Evolutionary conservation across 208 protist genomes (phyloP).

Genomic region (Trypanosoma mega): DNA sequence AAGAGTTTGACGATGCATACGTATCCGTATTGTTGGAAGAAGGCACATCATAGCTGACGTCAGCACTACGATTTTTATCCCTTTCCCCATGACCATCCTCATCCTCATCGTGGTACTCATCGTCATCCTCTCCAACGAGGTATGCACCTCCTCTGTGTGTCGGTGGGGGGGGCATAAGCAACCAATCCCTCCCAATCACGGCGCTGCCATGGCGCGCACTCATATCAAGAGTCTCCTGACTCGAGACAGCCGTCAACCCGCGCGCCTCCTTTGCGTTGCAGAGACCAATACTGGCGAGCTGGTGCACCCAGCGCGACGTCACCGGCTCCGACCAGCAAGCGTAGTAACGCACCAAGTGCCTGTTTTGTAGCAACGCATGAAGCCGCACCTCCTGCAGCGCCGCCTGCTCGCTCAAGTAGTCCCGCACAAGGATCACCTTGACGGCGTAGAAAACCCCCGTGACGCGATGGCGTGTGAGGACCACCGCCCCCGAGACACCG

Average conservation of each 20-base stretch:
- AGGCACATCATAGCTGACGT: too few species aligned
- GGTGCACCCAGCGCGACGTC: conserved; percentile 54
- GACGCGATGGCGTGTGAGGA: conserved; percentile 77
- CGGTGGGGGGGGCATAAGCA: neutral
- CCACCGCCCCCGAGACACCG: conserved; percentile 66
- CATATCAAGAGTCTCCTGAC: neutral
- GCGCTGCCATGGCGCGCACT: too few species aligned
- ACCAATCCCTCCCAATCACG: too few species aligned
- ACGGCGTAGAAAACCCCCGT: conserved; percentile 83
- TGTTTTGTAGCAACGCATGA: conserved; percentile 61
- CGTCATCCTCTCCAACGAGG: conserved; percentile 23
- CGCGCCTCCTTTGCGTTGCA: conserved; percentile 38
- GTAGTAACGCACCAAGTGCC: conserved; percentile 76
- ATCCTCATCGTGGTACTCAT: too few species aligned
- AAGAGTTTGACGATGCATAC: too few species aligned
- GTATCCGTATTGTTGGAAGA: too few species aligned
- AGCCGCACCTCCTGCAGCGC: conserved; percentile 73
- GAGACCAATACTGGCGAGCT: conserved; percentile 72
- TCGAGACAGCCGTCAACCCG: neutral
- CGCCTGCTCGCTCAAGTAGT: conserved; percentile 63
- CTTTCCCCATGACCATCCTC: too few species aligned
- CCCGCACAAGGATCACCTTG: conserved; percentile 73
- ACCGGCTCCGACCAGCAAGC: conserved; percentile 80
- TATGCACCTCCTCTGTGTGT: neutral
- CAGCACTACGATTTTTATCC: too few species aligned